Evolutionary conservation across 805 yeast species (phyloP).

Genomic region (Yarrowia osloensis): DNA sequence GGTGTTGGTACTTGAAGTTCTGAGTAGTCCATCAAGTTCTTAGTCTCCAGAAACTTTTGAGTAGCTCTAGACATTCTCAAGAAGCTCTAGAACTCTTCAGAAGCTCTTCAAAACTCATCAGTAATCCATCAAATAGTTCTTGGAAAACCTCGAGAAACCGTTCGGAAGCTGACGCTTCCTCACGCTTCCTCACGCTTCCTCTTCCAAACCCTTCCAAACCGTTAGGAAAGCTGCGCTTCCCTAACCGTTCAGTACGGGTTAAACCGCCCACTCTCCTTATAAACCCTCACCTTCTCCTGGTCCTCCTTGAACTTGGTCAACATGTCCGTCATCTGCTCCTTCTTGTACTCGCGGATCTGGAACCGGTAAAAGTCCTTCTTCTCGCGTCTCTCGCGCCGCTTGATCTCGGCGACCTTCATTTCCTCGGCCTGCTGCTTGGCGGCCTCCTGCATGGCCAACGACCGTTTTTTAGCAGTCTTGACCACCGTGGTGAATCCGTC

Average conservation of each 20-base stretch:
- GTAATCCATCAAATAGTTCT: too few relatives aligned
- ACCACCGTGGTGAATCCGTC: slow-evolving; percentile 94
- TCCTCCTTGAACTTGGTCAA: slow-evolving; percentile 83
- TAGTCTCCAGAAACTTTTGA: too few relatives aligned
- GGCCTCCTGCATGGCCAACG: slow-evolving; percentile 55
- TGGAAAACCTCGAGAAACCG: too few relatives aligned
- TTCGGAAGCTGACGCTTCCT: neutral
- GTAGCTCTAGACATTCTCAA: too few relatives aligned
- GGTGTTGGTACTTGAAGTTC: too few relatives aligned
- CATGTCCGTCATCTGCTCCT: slow-evolving; percentile 86
- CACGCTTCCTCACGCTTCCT: neutral
- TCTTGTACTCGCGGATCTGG: slow-evolving; percentile 92
- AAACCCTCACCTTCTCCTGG: slow-evolving; percentile 75
- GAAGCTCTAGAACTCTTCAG: too few relatives aligned
- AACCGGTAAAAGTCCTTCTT: slow-evolving; percentile 92
- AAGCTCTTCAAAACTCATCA: too few relatives aligned
- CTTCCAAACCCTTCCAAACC: neutral
- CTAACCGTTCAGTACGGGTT: slow-evolving; percentile 63
- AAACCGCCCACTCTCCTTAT: slow-evolving; percentile 81
- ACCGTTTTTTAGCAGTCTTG: slow-evolving; percentile 79
- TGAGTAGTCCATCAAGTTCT: too few relatives aligned
- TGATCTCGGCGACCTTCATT: slow-evolving; percentile 46
- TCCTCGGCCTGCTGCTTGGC: slow-evolving; percentile 32
- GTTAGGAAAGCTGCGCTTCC: neutral
- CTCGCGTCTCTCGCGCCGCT: slow-evolving; percentile 61